Evolutionary conservation across 768 basidiomycete species (phyloP).

Genomic region (Infundibulicybe gibba): DNA sequence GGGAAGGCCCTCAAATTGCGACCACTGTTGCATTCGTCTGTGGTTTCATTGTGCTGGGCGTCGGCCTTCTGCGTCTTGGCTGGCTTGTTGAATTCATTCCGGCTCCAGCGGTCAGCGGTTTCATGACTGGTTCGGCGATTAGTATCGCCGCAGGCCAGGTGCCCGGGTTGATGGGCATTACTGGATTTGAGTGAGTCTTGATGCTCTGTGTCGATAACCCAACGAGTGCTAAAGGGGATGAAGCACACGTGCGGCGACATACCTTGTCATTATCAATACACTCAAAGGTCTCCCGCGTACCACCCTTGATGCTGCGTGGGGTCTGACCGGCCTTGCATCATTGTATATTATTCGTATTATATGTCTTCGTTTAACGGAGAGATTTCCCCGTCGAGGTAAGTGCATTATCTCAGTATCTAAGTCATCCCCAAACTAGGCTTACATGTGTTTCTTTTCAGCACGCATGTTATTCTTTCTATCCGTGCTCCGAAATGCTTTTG

Average conservation of each 20-base stretch:
- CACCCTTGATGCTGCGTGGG: conserved; percentile 85
- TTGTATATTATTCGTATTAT: conserved; percentile 67
- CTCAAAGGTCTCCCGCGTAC: conserved; percentile 76
- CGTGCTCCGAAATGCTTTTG: conserved; percentile 81
- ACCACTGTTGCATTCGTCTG: conserved; percentile 80
- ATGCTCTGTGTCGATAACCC: neutral
- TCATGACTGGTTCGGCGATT: conserved; percentile 99
- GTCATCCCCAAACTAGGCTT: conserved; percentile 2
- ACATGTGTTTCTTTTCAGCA: conserved; percentile 29
- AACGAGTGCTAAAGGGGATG: conserved; percentile 6
- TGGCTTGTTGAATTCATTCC: conserved; percentile 97
- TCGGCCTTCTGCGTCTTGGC: conserved; percentile 87
- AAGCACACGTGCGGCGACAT: conserved; percentile 84
- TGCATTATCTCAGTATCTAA: neutral
- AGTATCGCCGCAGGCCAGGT: conserved; percentile 87
- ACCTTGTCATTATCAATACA: conserved; percentile 88
- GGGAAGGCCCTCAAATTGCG: conserved; percentile 72
- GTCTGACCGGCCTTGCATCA: conserved; percentile 66
- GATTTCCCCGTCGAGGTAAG: conserved; percentile 63
- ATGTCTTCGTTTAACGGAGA: conserved; percentile 47
- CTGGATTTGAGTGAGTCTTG: conserved; percentile 69
- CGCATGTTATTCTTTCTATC: conserved; percentile 76
- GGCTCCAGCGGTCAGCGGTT: conserved; percentile 77
- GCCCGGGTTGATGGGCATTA: conserved; percentile 85
- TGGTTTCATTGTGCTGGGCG: conserved; percentile 87